phyloP scores from a whole-genome alignment of 345 rosid species.

The Populus tremula region DNA sequence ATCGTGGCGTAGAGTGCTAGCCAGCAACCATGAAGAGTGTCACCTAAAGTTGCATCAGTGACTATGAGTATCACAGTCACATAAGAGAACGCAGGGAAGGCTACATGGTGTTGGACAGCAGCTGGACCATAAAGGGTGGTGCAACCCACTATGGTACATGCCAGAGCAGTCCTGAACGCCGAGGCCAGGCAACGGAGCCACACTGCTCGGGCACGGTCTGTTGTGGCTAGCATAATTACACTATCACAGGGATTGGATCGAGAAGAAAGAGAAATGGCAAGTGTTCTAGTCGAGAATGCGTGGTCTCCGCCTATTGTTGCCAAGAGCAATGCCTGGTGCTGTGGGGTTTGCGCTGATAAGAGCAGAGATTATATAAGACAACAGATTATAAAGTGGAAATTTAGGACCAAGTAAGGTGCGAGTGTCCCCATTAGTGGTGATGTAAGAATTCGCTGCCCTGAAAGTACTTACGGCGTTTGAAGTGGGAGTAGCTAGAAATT shows the following conservation, averaged over 20 bases:
- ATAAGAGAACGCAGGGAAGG: conserved; percentile 81
- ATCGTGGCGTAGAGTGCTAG: conserved; percentile 64
- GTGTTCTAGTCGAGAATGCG: background rate
- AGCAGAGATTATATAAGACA: background rate
- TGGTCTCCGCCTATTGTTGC: background rate
- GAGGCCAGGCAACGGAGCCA: conserved; percentile 70
- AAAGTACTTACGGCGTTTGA: no score
- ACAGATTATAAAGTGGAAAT: background rate
- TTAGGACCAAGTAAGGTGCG: background rate
- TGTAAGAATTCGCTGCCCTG: background rate
- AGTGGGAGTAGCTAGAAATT: no score
- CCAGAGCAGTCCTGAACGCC: conserved; percentile 68
- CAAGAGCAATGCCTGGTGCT: background rate
- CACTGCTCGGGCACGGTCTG: conserved; percentile 40
- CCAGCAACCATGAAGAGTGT: conserved; percentile 70
- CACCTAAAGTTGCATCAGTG: conserved; percentile 78
- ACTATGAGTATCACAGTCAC: conserved; percentile 57
- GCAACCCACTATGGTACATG: conserved; percentile 67
- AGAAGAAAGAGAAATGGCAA: background rate
- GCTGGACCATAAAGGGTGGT: conserved; percentile 66
- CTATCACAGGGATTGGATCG: background rate
- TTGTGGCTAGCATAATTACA: conserved; percentile 14
- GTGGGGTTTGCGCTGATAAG: background rate
- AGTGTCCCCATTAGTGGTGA: background rate
- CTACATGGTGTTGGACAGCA: conserved; percentile 38